phyloP scores from a whole-genome alignment of 768 basidiomycete genomes.

The Tulasnella sp. region DNA sequence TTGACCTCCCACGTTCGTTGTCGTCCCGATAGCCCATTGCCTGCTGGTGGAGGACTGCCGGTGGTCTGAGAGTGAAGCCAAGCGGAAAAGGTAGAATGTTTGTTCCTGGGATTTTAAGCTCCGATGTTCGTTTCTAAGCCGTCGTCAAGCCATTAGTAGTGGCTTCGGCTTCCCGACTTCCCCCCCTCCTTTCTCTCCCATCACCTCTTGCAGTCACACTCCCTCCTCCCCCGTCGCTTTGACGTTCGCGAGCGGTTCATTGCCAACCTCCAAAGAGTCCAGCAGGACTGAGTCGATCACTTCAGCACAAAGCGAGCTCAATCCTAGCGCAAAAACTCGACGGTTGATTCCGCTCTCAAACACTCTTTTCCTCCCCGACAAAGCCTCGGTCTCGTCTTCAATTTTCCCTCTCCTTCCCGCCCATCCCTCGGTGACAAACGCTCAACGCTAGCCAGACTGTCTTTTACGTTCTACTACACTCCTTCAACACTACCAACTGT shows the following conservation, averaged over 20 bases:
- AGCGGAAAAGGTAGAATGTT: background rate
- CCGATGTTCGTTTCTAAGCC: background rate
- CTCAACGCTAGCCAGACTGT: background rate
- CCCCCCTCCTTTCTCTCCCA: background rate
- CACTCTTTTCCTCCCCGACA: background rate
- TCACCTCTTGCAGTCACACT: background rate
- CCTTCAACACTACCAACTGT: background rate
- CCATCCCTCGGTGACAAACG: background rate
- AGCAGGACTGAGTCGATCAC: background rate
- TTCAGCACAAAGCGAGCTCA: background rate
- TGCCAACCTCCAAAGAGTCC: background rate
- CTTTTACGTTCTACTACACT: conserved; percentile 8
- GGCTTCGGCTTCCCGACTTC: background rate
- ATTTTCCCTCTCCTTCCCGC: background rate
- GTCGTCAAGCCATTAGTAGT: background rate
- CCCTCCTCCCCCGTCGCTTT: background rate
- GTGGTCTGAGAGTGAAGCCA: background rate
- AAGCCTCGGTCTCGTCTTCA: conserved; percentile 4
- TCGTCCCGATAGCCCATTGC: background rate
- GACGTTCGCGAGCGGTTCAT: background rate
- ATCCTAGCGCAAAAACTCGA: background rate
- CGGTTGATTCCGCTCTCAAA: conserved; percentile 1
- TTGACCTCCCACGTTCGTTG: conserved; percentile 13
- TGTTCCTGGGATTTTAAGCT: background rate
- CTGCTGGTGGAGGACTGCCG: background rate